Evolutionary conservation across 2,329 filamentous ascomycete genomes (phyloP), one percentile per base, ranked within the genome.

Genomic region (Exophiala bonariae): DNA sequence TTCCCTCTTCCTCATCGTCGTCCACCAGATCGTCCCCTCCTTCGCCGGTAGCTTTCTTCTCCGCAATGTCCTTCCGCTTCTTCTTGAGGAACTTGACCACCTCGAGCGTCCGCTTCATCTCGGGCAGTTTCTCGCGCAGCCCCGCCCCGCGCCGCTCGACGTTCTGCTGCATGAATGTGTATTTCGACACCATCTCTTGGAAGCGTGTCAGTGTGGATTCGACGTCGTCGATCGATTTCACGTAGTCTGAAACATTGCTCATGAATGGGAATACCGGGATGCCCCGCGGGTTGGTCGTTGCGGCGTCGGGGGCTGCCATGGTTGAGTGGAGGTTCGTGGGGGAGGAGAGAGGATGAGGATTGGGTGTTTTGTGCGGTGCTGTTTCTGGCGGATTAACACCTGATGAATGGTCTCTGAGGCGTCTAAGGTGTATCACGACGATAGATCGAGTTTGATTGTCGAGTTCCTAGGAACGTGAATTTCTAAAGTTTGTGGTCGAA

Each of bases 131-230:
- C 64, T 96, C 91, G 63, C 85, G 87, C 46, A 99, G 74, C 2
- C 91, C 90, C 3, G 79, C 77, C 43, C 87, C 85, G 38, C 93
- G 82, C 55, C 89, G 81, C 68, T 95, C 86, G 49, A 93, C 87
- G 69, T 96, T 97, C 66, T 86, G 77, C 73, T 97, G 90, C 93
- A 99, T 99, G 73, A 97, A 99, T 69, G 97, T 93, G 75, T 99
- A 99, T 79, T 99, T 99, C 60, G 90, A 95, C 65, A 67, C 65
- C 63, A 70, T 70, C 56, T 75, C 72, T 58, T 74, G 71, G 62
- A 75, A 74, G 14, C 65, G 66, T 49, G 66, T 64, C 4, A 75
- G 65, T 2, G 71, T 75, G 17, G 66, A 57, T 54, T 75, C 71
- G 53, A 74, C 71, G 39, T 75, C 72, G 4, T 65, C 64, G 46